Base-by-base conservation (phyloP, 495 filamentous ascomycete genomes). In the Aspergillus coremiiformis region DNA sequence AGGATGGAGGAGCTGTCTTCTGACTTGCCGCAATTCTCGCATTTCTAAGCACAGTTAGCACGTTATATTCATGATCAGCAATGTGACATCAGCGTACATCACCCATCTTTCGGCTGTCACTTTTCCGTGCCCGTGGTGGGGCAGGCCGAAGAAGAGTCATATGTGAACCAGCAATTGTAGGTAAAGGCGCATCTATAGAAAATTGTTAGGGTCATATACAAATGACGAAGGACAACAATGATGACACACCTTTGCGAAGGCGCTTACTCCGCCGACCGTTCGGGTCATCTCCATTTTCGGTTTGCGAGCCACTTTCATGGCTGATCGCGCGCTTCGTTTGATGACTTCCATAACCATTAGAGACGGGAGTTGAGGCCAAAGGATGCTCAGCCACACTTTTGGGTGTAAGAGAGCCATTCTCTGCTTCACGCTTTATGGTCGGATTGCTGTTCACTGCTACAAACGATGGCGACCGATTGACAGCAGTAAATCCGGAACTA, bases 71-170 rank as follows among this genome's bases (percentile, higher is more conserved):
- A 48, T 32, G 30, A 32, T 37, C 33, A 44, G 33, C 27, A 44
- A 3, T 19, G 11, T 14, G 20, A 20, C n/a, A 26, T 24, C 46
- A 41, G 60, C 71, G 64, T 81, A 92, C 87, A 74, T 96, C 89
- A 59, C 89, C 90, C 4, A 82, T 79, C 55, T 79, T 80, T 22
- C 78, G 76, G 20, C 78, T 77, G 57, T 83, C 84, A 47, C 76
- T 78, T 33, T 90, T 89, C 51, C 83, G 77, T 47, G 83, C 78
- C 52, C 85, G 81, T 5, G 89, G 86, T 17, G 78, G 84, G 9
- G 86, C 83, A 33, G 90, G 89, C 39, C 90, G 86, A 59, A 95
- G 87, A 52, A 95, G 76, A 51, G 86, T 92, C 93, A 97, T 98
- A 71, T 96, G 90, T 32, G 91, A 96, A 24, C 94, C 93, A 54